Evolutionary conservation across 2,329 filamentous ascomycete genomes (phyloP).

Genomic region (Claviceps purpurea): DNA sequence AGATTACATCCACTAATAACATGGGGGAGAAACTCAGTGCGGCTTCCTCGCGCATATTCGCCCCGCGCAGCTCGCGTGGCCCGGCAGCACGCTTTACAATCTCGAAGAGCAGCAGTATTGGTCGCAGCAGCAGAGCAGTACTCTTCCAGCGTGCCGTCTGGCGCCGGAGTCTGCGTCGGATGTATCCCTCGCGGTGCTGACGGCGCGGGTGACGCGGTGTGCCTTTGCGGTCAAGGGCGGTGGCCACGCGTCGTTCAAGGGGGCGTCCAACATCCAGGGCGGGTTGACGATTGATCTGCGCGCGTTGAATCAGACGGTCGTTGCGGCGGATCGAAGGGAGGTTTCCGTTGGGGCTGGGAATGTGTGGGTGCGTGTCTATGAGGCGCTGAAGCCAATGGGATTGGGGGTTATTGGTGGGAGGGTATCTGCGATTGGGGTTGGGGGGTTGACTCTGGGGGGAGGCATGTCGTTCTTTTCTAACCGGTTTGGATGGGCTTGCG

Average conservation of each 20-base stretch:
- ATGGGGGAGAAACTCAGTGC: constrained; percentile 5
- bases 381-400: constrained; percentile 6
- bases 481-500: constrained; percentile 12
- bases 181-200: constrained; percentile 15
- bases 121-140: constrained; percentile 13
- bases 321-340: constrained; percentile 8
- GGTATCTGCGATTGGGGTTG: constrained; percentile 12
- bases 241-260: constrained; percentile 18
- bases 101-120: constrained; percentile 10
- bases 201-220: constrained; percentile 14
- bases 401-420: constrained; percentile 13
- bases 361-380: constrained; percentile 12
- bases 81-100: constrained; percentile 7
- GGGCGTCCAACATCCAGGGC: constrained; percentile 15
- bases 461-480: constrained; percentile 13
- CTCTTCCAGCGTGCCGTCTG: constrained; percentile 12
- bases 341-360: constrained; percentile 10
- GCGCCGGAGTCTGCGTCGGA: constrained; percentile 12
- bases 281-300: constrained; percentile 17
- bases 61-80: constrained; percentile 8
- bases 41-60: constrained; percentile 10
- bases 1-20: background rate
- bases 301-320: constrained; percentile 11
- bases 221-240: constrained; percentile 20
- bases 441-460: constrained; percentile 14